Conservation (phyloP, 2,329 filamentous ascomycete genomes). For the Blastomyces percursus region DNA sequence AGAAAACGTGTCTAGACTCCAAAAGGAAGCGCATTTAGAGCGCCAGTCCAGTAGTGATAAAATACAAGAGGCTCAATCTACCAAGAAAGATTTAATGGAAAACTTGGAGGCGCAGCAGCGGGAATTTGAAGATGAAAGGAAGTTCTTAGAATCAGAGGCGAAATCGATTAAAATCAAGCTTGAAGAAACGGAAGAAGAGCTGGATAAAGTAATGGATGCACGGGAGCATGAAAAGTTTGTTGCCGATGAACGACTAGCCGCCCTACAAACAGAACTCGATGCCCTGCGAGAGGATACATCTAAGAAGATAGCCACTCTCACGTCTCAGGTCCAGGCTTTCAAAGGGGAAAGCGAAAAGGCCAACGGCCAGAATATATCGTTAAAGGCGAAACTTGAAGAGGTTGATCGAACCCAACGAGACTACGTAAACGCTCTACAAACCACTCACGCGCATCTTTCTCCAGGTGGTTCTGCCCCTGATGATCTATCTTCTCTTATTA, state of each 20-base stretch:
- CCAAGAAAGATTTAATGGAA: constrained; percentile 83
- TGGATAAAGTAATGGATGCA: constrained; percentile 72
- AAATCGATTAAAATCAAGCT: constrained; percentile 62
- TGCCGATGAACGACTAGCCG: constrained; percentile 56
- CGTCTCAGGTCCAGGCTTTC: constrained; percentile 45
- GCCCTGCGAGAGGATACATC: constrained; percentile 42
- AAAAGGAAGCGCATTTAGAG: constrained; percentile 56
- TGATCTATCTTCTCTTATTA: constrained; percentile 49
- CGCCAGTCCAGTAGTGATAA: constrained; percentile 51
- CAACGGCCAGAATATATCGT: constrained; percentile 33
- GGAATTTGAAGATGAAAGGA: constrained; percentile 77
- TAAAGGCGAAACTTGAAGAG: constrained; percentile 42
- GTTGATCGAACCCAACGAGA: constrained; percentile 44
- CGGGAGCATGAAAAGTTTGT: constrained; percentile 68
- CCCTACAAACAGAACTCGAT: constrained; percentile 61
- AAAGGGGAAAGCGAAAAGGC: constrained; percentile 40
- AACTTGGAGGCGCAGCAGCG: constrained; percentile 89
- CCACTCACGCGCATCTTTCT: constrained; percentile 49
- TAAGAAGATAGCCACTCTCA: constrained; percentile 49
- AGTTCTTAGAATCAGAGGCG: constrained; percentile 70
- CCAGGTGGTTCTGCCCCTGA: constrained; percentile 44
- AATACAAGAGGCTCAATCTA: constrained; percentile 77
- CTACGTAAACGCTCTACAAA: constrained; percentile 46
- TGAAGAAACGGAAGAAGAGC: constrained; percentile 84
- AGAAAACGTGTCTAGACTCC: constrained; percentile 53